A percentile compares a stretch with the other conserved stretches of the same genome.
Evolutionary conservation across 148 eudicot genomes (phyloP).

Genomic region (Cornus controversa): DNA sequence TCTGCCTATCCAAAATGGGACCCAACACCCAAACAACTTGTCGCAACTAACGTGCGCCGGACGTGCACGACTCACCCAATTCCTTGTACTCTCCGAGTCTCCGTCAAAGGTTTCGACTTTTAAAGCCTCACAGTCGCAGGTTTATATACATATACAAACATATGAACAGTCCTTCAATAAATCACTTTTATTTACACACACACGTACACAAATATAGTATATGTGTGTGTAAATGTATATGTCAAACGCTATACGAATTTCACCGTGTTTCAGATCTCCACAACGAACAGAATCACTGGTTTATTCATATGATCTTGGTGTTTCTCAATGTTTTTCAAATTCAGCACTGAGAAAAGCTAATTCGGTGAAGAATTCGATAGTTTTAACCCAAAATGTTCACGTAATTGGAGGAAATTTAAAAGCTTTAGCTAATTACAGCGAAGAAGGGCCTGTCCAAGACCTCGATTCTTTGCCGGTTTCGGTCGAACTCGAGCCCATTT

Average conservation of each 20-base stretch:
- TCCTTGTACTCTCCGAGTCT: background rate
- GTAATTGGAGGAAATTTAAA: constrained; percentile 1
- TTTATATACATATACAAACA: background rate
- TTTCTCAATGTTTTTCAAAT: background rate
- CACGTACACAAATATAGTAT: background rate
- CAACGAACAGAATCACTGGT: background rate
- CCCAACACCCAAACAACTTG: background rate
- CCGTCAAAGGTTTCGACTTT: background rate
- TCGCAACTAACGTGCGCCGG: background rate
- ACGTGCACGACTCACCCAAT: background rate
- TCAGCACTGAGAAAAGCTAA: background rate
- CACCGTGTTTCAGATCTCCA: constrained; percentile 1
- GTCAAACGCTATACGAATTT: background rate
- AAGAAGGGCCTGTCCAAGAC: constrained; percentile 21
- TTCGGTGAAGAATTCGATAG: background rate
- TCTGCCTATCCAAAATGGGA: background rate
- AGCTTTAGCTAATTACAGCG: constrained; percentile 13
- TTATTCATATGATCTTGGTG: background rate
- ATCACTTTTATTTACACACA: background rate
- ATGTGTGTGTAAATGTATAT: background rate
- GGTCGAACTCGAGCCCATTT: constrained; percentile 37
- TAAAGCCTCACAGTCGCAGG: background rate
- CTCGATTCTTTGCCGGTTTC: constrained; percentile 32
- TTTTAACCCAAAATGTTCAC: background rate
- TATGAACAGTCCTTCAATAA: background rate